Percentiles rank a stretch among this genome's conserved stretches.
phyloP scores from a whole-genome alignment of 1,284 basidiomycete genomes.

The Erythrobasidium hasegawianum region DNA sequence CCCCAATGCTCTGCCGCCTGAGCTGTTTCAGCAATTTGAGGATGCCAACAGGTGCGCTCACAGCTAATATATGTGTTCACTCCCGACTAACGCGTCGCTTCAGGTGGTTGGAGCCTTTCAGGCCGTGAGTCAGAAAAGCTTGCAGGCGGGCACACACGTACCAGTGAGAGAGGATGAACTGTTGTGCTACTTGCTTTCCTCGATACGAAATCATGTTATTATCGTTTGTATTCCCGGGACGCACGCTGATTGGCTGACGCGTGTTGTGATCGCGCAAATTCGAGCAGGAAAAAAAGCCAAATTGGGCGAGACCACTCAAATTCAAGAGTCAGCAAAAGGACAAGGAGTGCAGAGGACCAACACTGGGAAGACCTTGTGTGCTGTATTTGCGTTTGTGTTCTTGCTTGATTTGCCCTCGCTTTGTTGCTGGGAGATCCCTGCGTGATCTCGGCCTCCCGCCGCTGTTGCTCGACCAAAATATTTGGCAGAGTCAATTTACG shows the following conservation, averaged over 20 bases:
- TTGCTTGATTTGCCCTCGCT: no score
- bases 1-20: conserved; percentile 63
- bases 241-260: background rate
- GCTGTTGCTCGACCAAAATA: no score
- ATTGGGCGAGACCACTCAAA: no score
- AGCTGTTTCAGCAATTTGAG: conserved; percentile 90
- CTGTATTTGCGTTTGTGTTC: no score
- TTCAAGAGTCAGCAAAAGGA: no score
- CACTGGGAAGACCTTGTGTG: no score
- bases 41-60: conserved; percentile 88
- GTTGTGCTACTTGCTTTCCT: background rate
- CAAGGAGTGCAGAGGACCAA: no score
- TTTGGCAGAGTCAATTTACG: no score
- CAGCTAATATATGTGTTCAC: no score
- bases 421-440: no score
- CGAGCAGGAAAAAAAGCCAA: background rate
- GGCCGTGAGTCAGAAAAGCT: conserved; percentile 25
- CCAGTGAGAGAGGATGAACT: background rate
- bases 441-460: no score
- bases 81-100: conserved; percentile 32
- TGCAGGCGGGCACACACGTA: background rate
- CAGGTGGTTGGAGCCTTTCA: conserved; percentile 31
- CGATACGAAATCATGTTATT: background rate
- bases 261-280: conserved; percentile 8
- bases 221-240: background rate